Base-by-base conservation (phyloP, 2,329 filamentous ascomycete species). In the Phyllosticta citribraziliensis region DNA sequence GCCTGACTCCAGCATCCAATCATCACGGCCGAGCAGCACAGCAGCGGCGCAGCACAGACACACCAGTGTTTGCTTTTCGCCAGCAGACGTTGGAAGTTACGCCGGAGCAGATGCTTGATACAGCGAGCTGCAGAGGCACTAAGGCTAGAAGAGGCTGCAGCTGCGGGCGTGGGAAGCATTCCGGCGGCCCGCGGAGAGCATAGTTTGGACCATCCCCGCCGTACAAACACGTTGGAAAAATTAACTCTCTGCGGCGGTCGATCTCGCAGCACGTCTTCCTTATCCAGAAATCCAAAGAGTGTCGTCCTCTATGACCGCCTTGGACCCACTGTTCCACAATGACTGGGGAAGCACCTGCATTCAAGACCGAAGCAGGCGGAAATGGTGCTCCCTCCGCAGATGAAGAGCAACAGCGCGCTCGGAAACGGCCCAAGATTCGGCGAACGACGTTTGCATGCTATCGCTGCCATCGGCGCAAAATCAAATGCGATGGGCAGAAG, bases 401-500 rank as follows among this genome's bases (percentile, higher is more conserved):
- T 14, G 33, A 40, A 14, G 57, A 59, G 33, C 52, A 25, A 20
- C 58, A 61, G 47, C 59, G 54, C 14, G 55, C 60, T 27, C 60
- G 55, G 47, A 62, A 62, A 30, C 55, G 55, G n/a, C 51, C 60
- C 51, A 62, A 62, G 55, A 57, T 62, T 33, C 60, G 60, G 30
- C 55, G 60, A 22, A 62, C 60, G 10, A 62, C 60, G 12, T 62
- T 62, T 24, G 54, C 57, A 50, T 51, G 47, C 53, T 53, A 56
- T 20, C 56, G 61, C 52, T 62, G 61, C 61, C 61, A 59, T 20
- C 52, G 56, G 5, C 61, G 61, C 35, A 62, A 62, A 53, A 59
- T 62, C 40, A 59, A 59, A 33, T 62, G 61, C 61, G 57, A 58
- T 40, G 61, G 40, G n/a, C 17, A n/a, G 12, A 62, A 62, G 52